A percentile compares a stretch with the other conserved stretches of the same genome.
phyloP scores from a whole-genome alignment of 441 rosid species.

The Hura crepitans region DNA sequence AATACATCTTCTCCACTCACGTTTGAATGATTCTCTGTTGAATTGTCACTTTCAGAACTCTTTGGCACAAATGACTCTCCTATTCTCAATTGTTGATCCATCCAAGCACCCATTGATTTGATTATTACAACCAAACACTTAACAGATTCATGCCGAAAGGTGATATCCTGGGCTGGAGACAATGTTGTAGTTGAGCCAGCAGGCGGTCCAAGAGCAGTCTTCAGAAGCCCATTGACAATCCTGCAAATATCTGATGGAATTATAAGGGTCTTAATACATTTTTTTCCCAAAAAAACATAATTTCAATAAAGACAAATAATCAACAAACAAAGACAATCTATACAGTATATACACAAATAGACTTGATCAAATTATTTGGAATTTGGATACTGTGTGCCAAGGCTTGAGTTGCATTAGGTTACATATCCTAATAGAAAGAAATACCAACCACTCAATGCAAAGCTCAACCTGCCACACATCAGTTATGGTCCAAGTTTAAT shows the following conservation, averaged over 20 bases:
- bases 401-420: neutral
- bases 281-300: slow-evolving; percentile 23
- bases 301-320: slow-evolving; percentile 5
- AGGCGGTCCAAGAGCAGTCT: slow-evolving; percentile 97
- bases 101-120: slow-evolving; percentile 93
- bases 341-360: neutral
- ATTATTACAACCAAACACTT: slow-evolving; percentile 86
- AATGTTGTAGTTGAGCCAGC: slow-evolving; percentile 86
- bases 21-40: slow-evolving; percentile 44
- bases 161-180: slow-evolving; percentile 77
- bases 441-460: neutral
- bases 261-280: slow-evolving; percentile 83
- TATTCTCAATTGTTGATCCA: slow-evolving; percentile 75
- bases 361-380: slow-evolving; percentile 7
- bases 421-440: slow-evolving; percentile 4
- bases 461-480: neutral
- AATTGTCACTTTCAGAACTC: slow-evolving; percentile 51
- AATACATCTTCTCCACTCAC: slow-evolving; percentile 62
- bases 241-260: slow-evolving; percentile 97
- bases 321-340: neutral
- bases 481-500: neutral
- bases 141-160: slow-evolving; percentile 95
- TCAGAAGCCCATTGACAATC: slow-evolving; percentile 94
- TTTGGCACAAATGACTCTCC: slow-evolving; percentile 55
- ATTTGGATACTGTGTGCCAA: neutral